These are phyloP conservation scores for Aspergillus sp. DNA, from an alignment of 2,329 filamentous ascomycete genomes.

Conservation along the genomic window DNA sequence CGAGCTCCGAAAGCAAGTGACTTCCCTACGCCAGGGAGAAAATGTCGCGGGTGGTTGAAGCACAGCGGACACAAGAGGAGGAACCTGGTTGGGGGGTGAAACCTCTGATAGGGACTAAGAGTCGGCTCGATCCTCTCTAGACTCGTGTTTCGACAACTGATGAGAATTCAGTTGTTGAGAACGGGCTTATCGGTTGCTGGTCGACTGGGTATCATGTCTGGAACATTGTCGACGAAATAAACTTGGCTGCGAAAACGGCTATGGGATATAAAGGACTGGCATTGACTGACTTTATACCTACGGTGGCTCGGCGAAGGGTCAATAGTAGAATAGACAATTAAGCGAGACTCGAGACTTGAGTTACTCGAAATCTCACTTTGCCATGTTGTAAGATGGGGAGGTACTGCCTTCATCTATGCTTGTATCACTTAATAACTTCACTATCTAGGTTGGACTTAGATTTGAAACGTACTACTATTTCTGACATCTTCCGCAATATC, in stretches of 20 bases:
- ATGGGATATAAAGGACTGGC: background rate
- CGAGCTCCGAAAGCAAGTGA: conserved; percentile 49
- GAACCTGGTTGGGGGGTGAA: background rate
- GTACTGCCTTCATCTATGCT: too few relatives aligned
- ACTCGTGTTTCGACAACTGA: background rate
- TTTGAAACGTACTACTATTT: too few relatives aligned
- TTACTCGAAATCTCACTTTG: too few relatives aligned
- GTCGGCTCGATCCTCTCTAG: background rate
- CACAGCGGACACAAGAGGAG: background rate
- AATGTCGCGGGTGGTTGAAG: conserved; percentile 37
- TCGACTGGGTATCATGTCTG: conserved; percentile 11
- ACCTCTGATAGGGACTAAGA: background rate
- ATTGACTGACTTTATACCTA: background rate
- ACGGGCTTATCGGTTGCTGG: conserved; percentile 10
- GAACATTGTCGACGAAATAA: background rate
- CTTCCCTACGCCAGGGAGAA: conserved; percentile 38
- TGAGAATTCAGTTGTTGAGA: background rate
- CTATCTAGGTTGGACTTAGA: too few relatives aligned
- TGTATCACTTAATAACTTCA: too few relatives aligned
- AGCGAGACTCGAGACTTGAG: too few relatives aligned
- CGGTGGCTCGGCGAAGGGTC: background rate
- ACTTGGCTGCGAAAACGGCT: background rate
- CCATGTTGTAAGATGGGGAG: too few relatives aligned
- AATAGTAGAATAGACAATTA: background rate
- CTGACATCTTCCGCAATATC: too few relatives aligned